Evolutionary conservation across 495 filamentous ascomycete genomes (phyloP).

Genomic region (Jackrogersella multiformis): DNA sequence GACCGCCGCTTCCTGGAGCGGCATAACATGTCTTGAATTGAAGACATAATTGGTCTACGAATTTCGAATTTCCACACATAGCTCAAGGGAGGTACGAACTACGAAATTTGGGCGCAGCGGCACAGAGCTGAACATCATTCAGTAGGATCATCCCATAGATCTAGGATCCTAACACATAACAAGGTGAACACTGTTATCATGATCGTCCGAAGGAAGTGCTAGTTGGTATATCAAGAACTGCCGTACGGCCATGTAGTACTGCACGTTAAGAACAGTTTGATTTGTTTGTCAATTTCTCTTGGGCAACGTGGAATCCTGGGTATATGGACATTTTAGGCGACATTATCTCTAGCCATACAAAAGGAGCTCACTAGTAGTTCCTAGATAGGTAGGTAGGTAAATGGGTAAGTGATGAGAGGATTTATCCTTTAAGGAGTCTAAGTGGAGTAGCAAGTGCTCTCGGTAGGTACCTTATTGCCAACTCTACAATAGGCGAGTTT

Average conservation of each 20-base stretch:
- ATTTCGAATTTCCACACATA: background rate
- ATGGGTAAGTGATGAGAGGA: background rate
- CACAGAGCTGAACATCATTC: background rate
- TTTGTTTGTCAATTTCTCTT: background rate
- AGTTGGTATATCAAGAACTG: too few relatives aligned
- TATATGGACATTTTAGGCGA: background rate
- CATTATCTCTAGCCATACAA: background rate
- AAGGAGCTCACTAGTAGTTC: too few relatives aligned
- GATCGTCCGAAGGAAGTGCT: background rate
- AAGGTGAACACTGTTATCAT: background rate
- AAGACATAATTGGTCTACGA: background rate
- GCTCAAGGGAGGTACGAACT: background rate
- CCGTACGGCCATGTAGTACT: too few relatives aligned
- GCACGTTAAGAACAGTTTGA: background rate
- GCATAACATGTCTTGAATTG: background rate
- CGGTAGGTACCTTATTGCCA: background rate
- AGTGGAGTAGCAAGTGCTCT: background rate
- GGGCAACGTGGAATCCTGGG: background rate
- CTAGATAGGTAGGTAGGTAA: background rate
- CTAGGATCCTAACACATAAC: background rate
- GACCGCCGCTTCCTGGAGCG: background rate
- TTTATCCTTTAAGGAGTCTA: background rate
- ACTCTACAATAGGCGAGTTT: background rate
- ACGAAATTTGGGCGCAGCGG: constrained; percentile 1
- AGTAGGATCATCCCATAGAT: background rate